Conservation (phyloP, 1,284 basidiomycete species). For the Marasmius fiardii region DNA sequence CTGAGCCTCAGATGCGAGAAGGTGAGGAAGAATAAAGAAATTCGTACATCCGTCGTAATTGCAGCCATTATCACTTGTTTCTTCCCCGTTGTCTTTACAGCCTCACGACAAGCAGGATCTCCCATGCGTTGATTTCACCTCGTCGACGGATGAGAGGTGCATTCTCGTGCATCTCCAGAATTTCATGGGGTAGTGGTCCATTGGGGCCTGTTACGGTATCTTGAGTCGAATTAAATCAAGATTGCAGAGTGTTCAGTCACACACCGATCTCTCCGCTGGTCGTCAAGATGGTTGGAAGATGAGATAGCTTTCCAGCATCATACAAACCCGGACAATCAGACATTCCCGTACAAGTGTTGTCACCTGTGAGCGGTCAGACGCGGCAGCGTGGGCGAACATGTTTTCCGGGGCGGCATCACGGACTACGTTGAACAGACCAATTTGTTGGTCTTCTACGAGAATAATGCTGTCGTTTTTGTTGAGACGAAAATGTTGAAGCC, state of each 20-base stretch:
- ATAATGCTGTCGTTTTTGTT: conserved; percentile 40
- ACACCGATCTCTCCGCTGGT: conserved; percentile 39
- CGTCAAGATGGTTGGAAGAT: conserved; percentile 43
- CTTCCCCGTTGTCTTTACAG: conserved; percentile 43
- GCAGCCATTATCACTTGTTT: conserved; percentile 45
- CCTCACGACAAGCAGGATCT: conserved; percentile 40
- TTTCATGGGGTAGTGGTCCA: conserved; percentile 40
- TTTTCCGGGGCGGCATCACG: conserved; percentile 36
- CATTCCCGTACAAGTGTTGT: no score
- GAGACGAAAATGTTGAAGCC: conserved; percentile 33
- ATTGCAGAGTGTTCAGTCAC: neutral
- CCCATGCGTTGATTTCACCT: conserved; percentile 48
- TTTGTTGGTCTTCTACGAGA: conserved; percentile 44
- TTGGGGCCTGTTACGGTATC: conserved; percentile 43
- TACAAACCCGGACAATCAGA: no score
- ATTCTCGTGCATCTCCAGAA: conserved; percentile 40
- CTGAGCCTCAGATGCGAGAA: no score
- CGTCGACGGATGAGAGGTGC: conserved; percentile 40
- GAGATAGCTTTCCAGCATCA: conserved; percentile 39
- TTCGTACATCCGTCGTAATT: conserved; percentile 42
- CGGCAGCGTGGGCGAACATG: conserved; percentile 43
- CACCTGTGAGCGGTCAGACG: no score
- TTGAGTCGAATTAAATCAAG: no score
- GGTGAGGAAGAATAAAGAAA: neutral
- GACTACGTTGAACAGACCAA: conserved; percentile 43